Evolutionary conservation across 768 basidiomycete genomes (phyloP).

Genomic region (Rhizopogon salebrosus): DNA sequence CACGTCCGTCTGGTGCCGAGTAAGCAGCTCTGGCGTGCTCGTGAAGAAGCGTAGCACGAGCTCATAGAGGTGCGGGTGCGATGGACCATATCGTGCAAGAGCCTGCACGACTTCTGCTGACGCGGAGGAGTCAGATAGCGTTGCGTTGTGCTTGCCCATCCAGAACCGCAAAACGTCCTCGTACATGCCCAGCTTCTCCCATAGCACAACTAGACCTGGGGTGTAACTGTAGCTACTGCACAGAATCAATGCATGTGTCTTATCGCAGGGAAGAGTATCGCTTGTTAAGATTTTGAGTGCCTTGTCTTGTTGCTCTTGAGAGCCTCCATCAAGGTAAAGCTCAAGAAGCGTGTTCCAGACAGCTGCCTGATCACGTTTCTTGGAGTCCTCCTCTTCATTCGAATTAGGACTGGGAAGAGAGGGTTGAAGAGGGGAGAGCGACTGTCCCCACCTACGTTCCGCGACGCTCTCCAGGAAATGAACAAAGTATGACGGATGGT

Average conservation of each 20-base stretch:
- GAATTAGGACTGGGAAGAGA: slow-evolving; percentile 7
- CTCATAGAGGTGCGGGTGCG: slow-evolving; percentile 74
- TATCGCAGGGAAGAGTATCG: slow-evolving; percentile 68
- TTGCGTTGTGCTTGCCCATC: slow-evolving; percentile 64
- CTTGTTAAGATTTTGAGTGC: slow-evolving; percentile 69
- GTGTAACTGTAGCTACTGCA: slow-evolving; percentile 84
- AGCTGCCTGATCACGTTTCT: slow-evolving; percentile 68
- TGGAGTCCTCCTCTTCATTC: slow-evolving; percentile 41
- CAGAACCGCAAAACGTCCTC: slow-evolving; percentile 92
- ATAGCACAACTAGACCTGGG: slow-evolving; percentile 80
- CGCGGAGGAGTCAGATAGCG: slow-evolving; percentile 32
- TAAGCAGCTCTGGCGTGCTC: slow-evolving; percentile 67
- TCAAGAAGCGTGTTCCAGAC: slow-evolving; percentile 97
- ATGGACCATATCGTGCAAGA: slow-evolving; percentile 68
- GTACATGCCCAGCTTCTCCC: slow-evolving; percentile 94
- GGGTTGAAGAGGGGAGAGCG: slow-evolving; percentile 36
- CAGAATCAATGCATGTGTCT: slow-evolving; percentile 89
- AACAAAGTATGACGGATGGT: slow-evolving; percentile 79
- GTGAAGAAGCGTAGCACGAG: slow-evolving; percentile 89
- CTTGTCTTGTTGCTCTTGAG: slow-evolving; percentile 37
- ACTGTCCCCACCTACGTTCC: slow-evolving; percentile 72
- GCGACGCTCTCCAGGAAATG: slow-evolving; percentile 88
- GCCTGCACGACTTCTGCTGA: slow-evolving; percentile 58
- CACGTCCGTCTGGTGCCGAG: slow-evolving; percentile 68
- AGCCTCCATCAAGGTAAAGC: slow-evolving; percentile 64